Evolutionary conservation across 805 yeast genomes (phyloP).

Genomic region (Osmozyma mogii): DNA sequence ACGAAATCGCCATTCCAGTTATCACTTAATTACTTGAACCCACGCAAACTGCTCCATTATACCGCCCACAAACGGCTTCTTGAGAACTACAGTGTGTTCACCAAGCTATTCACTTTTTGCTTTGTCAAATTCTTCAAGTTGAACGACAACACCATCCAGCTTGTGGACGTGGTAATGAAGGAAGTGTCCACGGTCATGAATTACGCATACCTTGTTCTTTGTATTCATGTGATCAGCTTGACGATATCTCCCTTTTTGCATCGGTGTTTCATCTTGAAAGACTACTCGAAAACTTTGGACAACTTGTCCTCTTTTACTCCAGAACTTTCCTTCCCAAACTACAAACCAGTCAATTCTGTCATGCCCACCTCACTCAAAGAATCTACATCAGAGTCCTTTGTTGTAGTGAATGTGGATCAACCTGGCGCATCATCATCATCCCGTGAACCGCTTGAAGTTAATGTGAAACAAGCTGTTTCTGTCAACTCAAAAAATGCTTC

Average conservation of each 20-base stretch:
- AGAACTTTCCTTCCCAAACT: conserved; percentile 9
- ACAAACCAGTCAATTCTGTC: neutral
- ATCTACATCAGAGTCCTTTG: conserved; percentile 3
- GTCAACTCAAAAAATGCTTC: neutral
- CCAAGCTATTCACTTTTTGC: conserved; percentile 1
- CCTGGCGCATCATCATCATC: conserved; percentile 1
- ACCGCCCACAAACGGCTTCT: too few species aligned
- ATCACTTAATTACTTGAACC: neutral
- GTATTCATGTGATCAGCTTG: conserved; percentile 20
- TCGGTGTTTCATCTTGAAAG: conserved; percentile 11
- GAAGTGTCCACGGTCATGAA: conserved; percentile 8
- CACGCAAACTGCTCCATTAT: too few species aligned
- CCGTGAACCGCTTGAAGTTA: neutral
- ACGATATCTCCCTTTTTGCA: conserved; percentile 13
- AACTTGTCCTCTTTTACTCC: conserved; percentile 16
- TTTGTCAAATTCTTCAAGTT: conserved; percentile 3
- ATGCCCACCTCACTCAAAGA: conserved; percentile 4
- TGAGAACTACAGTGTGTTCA: conserved; percentile 1
- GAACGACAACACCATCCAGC: conserved; percentile 3
- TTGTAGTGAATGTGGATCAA: conserved; percentile 2
- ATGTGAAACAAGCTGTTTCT: neutral
- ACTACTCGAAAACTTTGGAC: conserved; percentile 15
- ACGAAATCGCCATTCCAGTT: conserved; percentile 2
- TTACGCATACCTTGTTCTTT: conserved; percentile 16
- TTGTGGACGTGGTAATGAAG: conserved; percentile 7